These are phyloP conservation scores for Geranium rotundifolium DNA, from an alignment of 345 rosid genomes.

Conservation along the genomic window DNA sequence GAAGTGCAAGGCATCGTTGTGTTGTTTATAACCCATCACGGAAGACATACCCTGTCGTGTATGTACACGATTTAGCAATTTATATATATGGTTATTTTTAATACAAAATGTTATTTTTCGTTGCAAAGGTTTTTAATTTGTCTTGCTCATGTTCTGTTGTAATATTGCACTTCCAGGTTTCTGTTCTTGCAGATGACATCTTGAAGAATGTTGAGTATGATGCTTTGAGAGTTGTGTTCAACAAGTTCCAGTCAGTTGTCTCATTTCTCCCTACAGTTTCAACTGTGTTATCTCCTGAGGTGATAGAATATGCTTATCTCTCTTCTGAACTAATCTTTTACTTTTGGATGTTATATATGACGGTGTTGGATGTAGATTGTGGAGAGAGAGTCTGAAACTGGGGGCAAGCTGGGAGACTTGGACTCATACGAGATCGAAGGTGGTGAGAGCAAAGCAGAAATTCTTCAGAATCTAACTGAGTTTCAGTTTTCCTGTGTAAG, in stretches of 20 bases:
- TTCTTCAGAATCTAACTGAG: constrained; percentile 84
- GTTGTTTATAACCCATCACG: not conserved
- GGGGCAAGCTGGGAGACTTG: constrained; percentile 79
- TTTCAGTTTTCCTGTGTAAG: constrained; percentile 99
- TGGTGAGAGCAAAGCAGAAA: constrained; percentile 81
- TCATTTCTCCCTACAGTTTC: constrained; percentile 67
- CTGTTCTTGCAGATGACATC: constrained; percentile 94
- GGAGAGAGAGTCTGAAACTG: constrained; percentile 78
- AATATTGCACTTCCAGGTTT: constrained; percentile 44
- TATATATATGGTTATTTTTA: not conserved
- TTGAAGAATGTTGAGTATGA: constrained; percentile 85
- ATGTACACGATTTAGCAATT: not conserved
- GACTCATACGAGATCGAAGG: constrained; percentile 98
- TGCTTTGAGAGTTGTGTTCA: constrained; percentile 81
- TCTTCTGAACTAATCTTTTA: not conserved
- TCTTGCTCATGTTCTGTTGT: not conserved
- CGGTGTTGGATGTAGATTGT: constrained; percentile 37
- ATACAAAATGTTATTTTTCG: not conserved
- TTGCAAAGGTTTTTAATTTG: not conserved
- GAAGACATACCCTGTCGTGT: not conserved
- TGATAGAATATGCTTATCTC: constrained; percentile 10
- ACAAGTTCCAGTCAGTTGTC: constrained; percentile 81
- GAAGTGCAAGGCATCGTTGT: too few relatives aligned
- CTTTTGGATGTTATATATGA: constrained; percentile 1
- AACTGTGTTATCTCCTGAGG: constrained; percentile 84